Evolutionary conservation across 2,329 filamentous ascomycete species (phyloP).

Genomic region (Trichophyton simii): DNA sequence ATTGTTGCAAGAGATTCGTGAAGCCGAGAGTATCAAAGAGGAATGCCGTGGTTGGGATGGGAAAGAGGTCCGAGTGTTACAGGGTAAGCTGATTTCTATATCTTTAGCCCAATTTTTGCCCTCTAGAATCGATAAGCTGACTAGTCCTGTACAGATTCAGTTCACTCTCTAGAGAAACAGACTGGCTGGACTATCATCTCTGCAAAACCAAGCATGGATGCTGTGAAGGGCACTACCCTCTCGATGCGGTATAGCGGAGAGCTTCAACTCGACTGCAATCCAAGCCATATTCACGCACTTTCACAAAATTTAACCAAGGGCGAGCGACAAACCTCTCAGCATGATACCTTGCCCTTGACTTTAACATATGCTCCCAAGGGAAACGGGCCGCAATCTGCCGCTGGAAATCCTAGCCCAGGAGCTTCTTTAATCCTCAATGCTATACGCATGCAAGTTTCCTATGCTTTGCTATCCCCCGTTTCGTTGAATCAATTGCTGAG

Average conservation of each 20-base stretch:
- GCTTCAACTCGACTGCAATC: constrained; percentile 33
- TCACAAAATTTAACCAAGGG: constrained; percentile 16
- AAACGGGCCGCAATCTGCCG: constrained; percentile 7
- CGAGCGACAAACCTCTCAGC: constrained; percentile 12
- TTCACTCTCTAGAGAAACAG: constrained; percentile 28
- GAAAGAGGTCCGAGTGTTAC: constrained; percentile 65
- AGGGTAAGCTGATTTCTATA: constrained; percentile 42
- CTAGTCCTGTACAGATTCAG: constrained; percentile 21
- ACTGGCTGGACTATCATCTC: constrained; percentile 35
- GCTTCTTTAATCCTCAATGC: constrained; percentile 32
- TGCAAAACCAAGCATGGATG: constrained; percentile 21
- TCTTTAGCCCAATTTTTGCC: not conserved
- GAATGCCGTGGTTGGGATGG: constrained; percentile 82
- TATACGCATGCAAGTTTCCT: constrained; percentile 26
- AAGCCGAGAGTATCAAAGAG: constrained; percentile 72
- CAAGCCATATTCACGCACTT: constrained; percentile 24
- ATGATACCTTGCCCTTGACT: constrained; percentile 18
- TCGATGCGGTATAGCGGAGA: constrained; percentile 33
- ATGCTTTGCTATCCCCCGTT: constrained; percentile 25
- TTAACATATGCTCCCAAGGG: constrained; percentile 22
- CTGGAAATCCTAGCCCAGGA: constrained; percentile 23
- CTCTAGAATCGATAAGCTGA: not conserved
- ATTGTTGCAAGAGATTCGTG: constrained; percentile 60
- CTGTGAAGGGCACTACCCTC: constrained; percentile 23
- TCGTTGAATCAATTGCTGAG: constrained; percentile 29